Evolutionary conservation across 208 protist species (phyloP), one percentile per base, ranked within the genome.

Genomic region (Leishmania major): DNA sequence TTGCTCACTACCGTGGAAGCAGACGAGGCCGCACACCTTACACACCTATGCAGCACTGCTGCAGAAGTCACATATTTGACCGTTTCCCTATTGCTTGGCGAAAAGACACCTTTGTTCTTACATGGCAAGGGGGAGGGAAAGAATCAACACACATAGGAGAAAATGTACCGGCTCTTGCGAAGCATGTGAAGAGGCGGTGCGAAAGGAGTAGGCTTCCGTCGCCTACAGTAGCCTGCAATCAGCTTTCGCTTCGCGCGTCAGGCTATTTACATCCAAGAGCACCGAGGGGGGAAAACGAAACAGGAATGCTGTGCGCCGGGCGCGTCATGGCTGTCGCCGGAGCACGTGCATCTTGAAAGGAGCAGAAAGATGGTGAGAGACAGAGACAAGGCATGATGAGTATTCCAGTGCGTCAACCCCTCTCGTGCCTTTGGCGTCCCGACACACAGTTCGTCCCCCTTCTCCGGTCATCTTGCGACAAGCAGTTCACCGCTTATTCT

Each of bases 401-500:
- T 43, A 45, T 15, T 53, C 70, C 45, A 35, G 70, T 74, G 70
- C 11, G 40, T 22, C 3, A 25, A 5, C 28, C 40, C 40, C 45
- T 19, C 70, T 53, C 67, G 22, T 51, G 47, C 35, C 47, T 53
- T 45, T 19, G 70, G 43, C 5, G 25, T 31, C 70, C n/a, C 17
- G 28, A 19, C 70, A 8, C 45, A 31, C 70, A 35, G 70, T 37
- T 45, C 25, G 51, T 31, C 35, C 35, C 51, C 35, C 47, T 77
- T 57, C 43, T 77, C 51, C 19, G 51, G 35, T 31, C 57, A 49
- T 51, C 57, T 25, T 64, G 15, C 40, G 60, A 43, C 37, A 45
- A n/a, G 53, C 19, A 31, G 43, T 25, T 80, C 64, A 80, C 35
- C 67, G 83, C 49, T 95, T 95, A 82, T 96, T 97, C 77, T 96